Conservation (phyloP, 2,329 filamentous ascomycete genomes). For the Pseudopyricularia cyperi region DNA sequence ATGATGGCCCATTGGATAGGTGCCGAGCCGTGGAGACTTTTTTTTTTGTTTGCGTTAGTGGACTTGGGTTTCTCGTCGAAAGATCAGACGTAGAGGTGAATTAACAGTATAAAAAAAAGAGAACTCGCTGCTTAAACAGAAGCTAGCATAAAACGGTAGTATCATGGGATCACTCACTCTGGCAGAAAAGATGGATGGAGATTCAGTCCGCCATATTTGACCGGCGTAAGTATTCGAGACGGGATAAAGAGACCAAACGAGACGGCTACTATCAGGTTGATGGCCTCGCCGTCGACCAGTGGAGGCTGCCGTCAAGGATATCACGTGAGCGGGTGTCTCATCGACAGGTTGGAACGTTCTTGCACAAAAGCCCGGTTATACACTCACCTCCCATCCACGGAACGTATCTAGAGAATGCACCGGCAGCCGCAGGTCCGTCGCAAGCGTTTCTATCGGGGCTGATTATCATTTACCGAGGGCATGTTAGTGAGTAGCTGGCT, state of each 20-base stretch:
- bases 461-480: no score
- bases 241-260: conserved; percentile 92
- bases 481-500: no score
- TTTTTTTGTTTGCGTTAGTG: not conserved
- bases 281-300: conserved; percentile 15
- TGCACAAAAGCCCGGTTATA: no score
- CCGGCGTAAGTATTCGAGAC: conserved; percentile 51
- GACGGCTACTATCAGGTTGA: conserved; percentile 78
- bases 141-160: no score
- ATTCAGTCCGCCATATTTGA: conserved; percentile 80
- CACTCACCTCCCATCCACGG: conserved; percentile 61
- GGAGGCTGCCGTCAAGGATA: not conserved
- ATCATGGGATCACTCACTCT: no score
- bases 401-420: conserved; percentile 74
- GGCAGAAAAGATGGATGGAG: conserved; percentile 86
- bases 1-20: conserved; percentile 80
- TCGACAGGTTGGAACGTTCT: no score
- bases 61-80: not conserved
- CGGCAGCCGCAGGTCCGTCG: conserved; percentile 47
- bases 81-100: not conserved
- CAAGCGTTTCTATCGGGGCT: conserved; percentile 56
- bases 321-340: not conserved
- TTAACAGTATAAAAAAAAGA: not conserved
- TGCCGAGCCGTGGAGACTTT: conserved; percentile 68
- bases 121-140: not conserved